Percentiles rank a stretch among this genome's conserved stretches.
Evolutionary conservation across 2,329 filamentous ascomycete species (phyloP).

Genomic region (Lojkania enalia): DNA sequence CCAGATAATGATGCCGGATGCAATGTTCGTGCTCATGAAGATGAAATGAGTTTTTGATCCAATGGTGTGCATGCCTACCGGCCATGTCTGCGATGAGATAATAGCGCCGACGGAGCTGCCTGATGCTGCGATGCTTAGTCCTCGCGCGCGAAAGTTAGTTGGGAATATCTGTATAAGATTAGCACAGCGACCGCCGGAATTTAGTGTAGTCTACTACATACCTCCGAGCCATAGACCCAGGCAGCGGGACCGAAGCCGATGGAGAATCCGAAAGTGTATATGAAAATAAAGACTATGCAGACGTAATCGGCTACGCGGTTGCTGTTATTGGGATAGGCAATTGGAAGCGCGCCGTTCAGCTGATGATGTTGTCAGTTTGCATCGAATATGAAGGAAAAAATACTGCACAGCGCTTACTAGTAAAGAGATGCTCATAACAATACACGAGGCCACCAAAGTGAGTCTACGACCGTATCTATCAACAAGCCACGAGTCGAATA

Average conservation of each 20-base stretch:
- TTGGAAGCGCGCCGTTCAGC: conserved; percentile 59
- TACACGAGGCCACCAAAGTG: conserved; percentile 55
- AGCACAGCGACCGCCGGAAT: not conserved
- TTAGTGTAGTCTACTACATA: conserved; percentile 26
- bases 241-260: conserved; percentile 61
- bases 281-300: conserved; percentile 61
- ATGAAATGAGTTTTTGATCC: conserved; percentile 61
- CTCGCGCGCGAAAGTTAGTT: conserved; percentile 59
- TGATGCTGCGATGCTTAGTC: conserved; percentile 60
- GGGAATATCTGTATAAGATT: conserved; percentile 58
- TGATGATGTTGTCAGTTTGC: conserved; percentile 25
- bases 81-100: conserved; percentile 60
- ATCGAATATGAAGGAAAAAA: conserved; percentile 5
- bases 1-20: conserved; percentile 37
- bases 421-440: conserved; percentile 58
- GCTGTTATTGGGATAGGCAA: conserved; percentile 55
- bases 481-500: conserved; percentile 61
- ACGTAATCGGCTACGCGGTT: conserved; percentile 54
- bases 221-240: conserved; percentile 64
- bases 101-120: conserved; percentile 60
- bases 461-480: conserved; percentile 56
- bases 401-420: conserved; percentile 52
- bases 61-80: conserved; percentile 55
- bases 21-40: conserved; percentile 58
- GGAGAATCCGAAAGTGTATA: conserved; percentile 62